A percentile compares a stretch with the other conserved stretches of the same genome.
These are phyloP conservation scores for Syzygium syzygioides DNA, from an alignment of 441 rosid genomes.

Conservation along the genomic window DNA sequence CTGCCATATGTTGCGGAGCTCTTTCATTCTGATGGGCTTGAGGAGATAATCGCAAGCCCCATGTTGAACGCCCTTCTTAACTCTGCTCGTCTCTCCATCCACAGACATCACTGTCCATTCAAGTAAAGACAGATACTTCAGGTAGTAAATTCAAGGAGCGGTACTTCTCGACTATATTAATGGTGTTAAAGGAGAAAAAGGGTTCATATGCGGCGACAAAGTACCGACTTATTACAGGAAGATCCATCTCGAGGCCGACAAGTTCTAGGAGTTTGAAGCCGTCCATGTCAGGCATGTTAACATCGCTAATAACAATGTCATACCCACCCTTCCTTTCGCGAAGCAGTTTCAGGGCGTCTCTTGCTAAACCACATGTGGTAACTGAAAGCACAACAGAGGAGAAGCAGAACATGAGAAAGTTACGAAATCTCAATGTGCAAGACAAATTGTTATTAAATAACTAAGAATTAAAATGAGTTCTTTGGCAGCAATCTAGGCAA, in stretches of 20 bases:
- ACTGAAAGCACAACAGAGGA: constrained; percentile 34
- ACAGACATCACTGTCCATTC: constrained; percentile 56
- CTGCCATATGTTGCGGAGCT: constrained; percentile 69
- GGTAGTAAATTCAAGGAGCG: not conserved
- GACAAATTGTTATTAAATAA: not conserved
- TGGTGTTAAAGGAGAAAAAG: not conserved
- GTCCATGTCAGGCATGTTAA: constrained; percentile 87
- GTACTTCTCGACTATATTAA: not conserved
- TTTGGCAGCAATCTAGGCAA: not conserved
- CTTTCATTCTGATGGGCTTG: constrained; percentile 70
- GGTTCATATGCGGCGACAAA: constrained; percentile 7
- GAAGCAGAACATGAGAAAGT: constrained; percentile 7
- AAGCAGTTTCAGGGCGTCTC: constrained; percentile 72
- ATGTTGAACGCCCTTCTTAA: constrained; percentile 69
- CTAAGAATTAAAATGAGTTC: not conserved
- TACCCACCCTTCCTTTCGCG: constrained; percentile 70
- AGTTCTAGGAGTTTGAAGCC: constrained; percentile 75
- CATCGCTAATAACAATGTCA: constrained; percentile 75
- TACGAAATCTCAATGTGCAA: not conserved
- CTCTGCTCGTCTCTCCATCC: constrained; percentile 59
- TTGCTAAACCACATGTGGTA: constrained; percentile 84
- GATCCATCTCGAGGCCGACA: constrained; percentile 75
- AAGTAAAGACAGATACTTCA: not conserved
- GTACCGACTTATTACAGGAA: constrained; percentile 72
- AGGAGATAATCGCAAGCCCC: constrained; percentile 73